Base-by-base conservation (phyloP, 805 yeast species). In the Lipomyces orientalis region DNA sequence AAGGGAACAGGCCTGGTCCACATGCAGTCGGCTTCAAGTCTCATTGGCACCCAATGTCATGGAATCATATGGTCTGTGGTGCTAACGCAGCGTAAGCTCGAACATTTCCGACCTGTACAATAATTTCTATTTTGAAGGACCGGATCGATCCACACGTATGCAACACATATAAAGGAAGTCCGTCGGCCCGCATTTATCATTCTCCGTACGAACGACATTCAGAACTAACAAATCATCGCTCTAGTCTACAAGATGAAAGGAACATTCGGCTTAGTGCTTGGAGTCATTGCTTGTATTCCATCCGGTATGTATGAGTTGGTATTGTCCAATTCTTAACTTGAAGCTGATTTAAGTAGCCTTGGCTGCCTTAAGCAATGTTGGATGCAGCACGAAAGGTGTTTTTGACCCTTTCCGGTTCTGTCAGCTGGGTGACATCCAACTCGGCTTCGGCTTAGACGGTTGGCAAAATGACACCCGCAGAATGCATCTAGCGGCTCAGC, bases 371-470 rank as follows among this genome's bases (percentile, higher is more conserved):
- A 25, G 19, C 8, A 51, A 29, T 16, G 7, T 1, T 29, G 33
- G 55, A 19, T 9, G 9, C 55, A 16, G n/a, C n/a, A 54, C 2
- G 19, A 29, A 29, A 1, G 29, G 16, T n/a, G 43, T 0, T 9
- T 56, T 56, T 29, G 9, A 33, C 25, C 59, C 59, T 34, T 56
- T 56, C 34, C 59, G 59, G 19, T 56, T 56, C 59, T 56, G 59
- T 56, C 59, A 56, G 59, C 46, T 56, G 16, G 59, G 59, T 56
- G 59, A 56, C 59, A 56, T 56, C 51, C 59, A 56, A 56, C 7
- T 56, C 59, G 59, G 59, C 34, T 56, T 56, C 12, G 59, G 59
- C 37, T 29, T 56, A 29, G 59, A 56, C 25, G 59, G 59, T 22
- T 56, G 59, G 59, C 46, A 56, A 56, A 56, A 56, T 16, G 59